phyloP scores from a whole-genome alignment of 2,329 filamentous ascomycete genomes.

The Cadophora sp. region DNA sequence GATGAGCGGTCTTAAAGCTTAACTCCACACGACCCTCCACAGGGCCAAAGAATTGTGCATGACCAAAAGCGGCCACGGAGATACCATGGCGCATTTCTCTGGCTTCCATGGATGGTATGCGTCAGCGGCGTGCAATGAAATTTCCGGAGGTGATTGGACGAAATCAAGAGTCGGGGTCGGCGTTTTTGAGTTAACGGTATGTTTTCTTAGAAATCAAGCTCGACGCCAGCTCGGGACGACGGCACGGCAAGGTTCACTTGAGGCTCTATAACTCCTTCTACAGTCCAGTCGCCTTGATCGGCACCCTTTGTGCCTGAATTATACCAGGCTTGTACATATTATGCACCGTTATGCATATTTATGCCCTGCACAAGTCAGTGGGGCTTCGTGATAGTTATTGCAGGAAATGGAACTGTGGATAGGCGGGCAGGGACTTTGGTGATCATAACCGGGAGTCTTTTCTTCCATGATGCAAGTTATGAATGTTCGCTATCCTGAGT shows the following conservation, averaged over 20 bases:
- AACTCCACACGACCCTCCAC: background rate
- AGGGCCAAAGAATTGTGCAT: background rate
- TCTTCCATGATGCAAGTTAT: constrained; percentile 5
- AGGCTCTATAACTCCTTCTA: background rate
- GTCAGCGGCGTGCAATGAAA: background rate
- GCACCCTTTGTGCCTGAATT: background rate
- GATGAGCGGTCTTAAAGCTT: background rate
- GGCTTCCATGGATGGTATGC: too few relatives aligned
- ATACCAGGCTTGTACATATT: constrained; percentile 3
- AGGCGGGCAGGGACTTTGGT: background rate
- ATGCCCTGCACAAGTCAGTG: constrained; percentile 9
- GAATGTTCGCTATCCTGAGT: background rate
- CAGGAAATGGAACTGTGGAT: constrained; percentile 5
- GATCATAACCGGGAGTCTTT: background rate
- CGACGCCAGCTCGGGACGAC: constrained; percentile 14
- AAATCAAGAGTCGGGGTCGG: background rate
- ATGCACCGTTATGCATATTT: constrained; percentile 4
- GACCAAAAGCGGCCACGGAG: background rate
- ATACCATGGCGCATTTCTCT: too few relatives aligned
- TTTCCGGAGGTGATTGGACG: background rate
- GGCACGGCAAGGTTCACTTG: constrained; percentile 8
- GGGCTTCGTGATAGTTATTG: background rate
- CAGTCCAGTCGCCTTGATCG: background rate
- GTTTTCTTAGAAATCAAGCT: background rate
- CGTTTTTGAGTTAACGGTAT: constrained; percentile 2